Base-by-base conservation (phyloP, 1,139 yeast species). In the Yamadazyma blattariae region DNA sequence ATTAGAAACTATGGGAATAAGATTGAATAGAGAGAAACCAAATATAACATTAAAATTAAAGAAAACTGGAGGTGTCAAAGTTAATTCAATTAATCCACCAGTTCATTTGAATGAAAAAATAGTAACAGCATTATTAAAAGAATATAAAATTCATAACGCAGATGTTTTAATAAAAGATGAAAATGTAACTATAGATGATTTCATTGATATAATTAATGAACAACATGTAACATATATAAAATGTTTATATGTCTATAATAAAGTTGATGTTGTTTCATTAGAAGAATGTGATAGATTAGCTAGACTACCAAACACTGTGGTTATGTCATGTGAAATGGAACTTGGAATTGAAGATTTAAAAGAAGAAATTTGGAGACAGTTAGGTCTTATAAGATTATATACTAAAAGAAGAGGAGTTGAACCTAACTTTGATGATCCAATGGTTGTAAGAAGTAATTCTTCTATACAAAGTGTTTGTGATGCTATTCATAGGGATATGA, bases 201-300 rank as follows among this genome's bases (percentile, higher is more conserved):
- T 92, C 54, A 90, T 92, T 48, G 98, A 92, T 59, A 82, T 86
- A 16, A 82, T 92, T 40, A 90, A 92, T 57, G 94, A 87, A 35
- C 79, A 79, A 39, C 95, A 87, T 57, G 79, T 95, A 40, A 82
- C 87, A 12, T 92, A 92, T 57, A 83, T 89, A 59, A 89, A 87
- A 48, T 92, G 97, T 59, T 72, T 92, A 25, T 92, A 92, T 54
- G 96, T 87, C 18, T 92, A 89, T 71, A 92, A 92, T 68, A 92
- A 92, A 72, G 78, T 90, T 35, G 98, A 92, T 59, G 89, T 97
- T 0, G 97, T 92, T 7, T 87, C 97, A 2, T 67, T 92, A 38
- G 98, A 92, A 57, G 98, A 92, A 55, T 87, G 88, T 37, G 97
- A 92, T 59, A 68, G 96, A 36, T 70, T 92, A 40, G 97, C 97